Base-by-base conservation (phyloP, 192 early-diverging fungal species). In the Radiomyces spectabilis region DNA sequence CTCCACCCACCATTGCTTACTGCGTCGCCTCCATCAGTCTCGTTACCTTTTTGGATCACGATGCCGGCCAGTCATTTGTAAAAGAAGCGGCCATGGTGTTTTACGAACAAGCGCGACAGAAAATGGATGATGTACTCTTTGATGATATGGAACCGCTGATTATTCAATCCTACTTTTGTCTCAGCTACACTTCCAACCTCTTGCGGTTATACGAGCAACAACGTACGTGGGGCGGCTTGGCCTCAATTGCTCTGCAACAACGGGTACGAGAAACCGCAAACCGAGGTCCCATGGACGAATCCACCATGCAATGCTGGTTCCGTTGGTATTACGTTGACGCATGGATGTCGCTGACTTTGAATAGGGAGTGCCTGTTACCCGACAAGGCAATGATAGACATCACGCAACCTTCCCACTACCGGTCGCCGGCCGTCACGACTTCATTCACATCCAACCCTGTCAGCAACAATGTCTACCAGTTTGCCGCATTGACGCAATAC, bases 291-390 rank as follows among this genome's bases (percentile, higher is more conserved):
- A 18, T 62, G 25, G 41, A 51, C 22, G 4, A 31, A n/a, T 29
- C 16, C 4, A 51, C 46, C 13, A 27, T 59, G 1, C 15, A 33
- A 1, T 66, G 57, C 34, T 66, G 55, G 55, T 59, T 30, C 21
- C 46, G 64, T 8, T 66, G 64, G 64, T 66, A 66, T 27, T 66
- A 66, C 22, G 48, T 66, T 22, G 64, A 66, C 33, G 58, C 57
- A 0, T 66, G 64, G 64, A 49, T 66, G 26, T 30, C 57, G 3
- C 25, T 66, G 15, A 54, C 64, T 5, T 37, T 59, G 9, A 49
- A 58, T 44, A 41, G 51, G 10, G 45, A 48, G 9, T 53, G 50
- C 25, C 50, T 62, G 2, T 29, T 62, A 4, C 60, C 50, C 6
- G 32, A 41, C 35, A 3, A 1, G 16, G 13, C 29, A 34, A 34